Evolutionary conservation across 164 flowering plant genomes (phyloP).

Genomic region (Stephania yunnanensis): DNA sequence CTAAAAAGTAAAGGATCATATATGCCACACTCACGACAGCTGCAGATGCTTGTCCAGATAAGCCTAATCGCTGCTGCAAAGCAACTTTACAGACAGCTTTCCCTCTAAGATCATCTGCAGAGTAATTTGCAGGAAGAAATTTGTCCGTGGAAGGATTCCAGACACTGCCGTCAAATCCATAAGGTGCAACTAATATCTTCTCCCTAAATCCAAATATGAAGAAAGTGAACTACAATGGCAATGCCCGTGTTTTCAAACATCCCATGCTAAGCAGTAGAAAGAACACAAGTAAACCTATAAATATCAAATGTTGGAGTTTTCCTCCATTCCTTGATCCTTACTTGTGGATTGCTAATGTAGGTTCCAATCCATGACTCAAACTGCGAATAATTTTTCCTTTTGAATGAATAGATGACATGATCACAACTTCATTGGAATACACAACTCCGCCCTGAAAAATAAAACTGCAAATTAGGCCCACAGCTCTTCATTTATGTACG

Average conservation of each 20-base stretch:
- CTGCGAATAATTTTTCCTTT: slow-evolving; percentile 39
- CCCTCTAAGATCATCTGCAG: slow-evolving; percentile 45
- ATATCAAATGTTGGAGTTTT: neutral
- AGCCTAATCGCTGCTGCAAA: slow-evolving; percentile 44
- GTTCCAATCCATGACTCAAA: slow-evolving; percentile 52
- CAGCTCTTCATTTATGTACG: neutral
- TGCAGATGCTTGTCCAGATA: slow-evolving; percentile 33
- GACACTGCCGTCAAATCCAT: slow-evolving; percentile 49
- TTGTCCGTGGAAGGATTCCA: slow-evolving; percentile 78
- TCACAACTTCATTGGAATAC: slow-evolving; percentile 61
- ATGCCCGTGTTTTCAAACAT: neutral
- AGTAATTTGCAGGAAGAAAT: slow-evolving; percentile 48
- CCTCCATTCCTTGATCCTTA: slow-evolving; percentile 19
- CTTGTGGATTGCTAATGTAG: slow-evolving; percentile 57
- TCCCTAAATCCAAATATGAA: slow-evolving; percentile 37
- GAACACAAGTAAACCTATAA: neutral
- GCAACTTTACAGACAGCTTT: slow-evolving; percentile 59
- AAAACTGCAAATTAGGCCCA: neutral
- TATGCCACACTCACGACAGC: slow-evolving; percentile 40
- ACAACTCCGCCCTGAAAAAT: slow-evolving; percentile 68
- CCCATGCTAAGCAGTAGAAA: neutral
- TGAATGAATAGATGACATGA: slow-evolving; percentile 52
- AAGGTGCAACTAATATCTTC: slow-evolving; percentile 53
- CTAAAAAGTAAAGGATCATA: neutral
- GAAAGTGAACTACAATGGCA: neutral